A percentile compares a stretch with the other conserved stretches of the same genome.
Conservation (phyloP, 306 rosid genomes). For the Quercus dentata region DNA sequence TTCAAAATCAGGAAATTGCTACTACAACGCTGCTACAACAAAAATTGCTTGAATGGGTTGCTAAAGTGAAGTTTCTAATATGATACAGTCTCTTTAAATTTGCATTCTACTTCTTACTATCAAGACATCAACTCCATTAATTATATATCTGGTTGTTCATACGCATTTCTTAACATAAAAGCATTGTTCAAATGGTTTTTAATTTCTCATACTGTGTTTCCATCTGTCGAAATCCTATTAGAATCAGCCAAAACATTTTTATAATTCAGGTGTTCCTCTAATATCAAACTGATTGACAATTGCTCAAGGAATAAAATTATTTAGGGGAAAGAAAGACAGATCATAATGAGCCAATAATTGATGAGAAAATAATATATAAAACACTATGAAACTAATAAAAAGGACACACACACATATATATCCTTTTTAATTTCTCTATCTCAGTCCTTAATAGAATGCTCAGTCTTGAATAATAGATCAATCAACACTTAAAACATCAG, state of each 20-base stretch:
- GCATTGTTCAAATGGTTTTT: neutral
- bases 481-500: too few species aligned
- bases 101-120: neutral
- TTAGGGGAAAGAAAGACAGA: neutral
- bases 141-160: neutral
- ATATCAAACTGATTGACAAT: neutral
- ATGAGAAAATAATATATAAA: neutral
- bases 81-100: neutral
- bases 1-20: neutral
- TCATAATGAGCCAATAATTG: neutral
- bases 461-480: neutral
- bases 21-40: neutral
- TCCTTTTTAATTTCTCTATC: neutral
- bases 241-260: neutral
- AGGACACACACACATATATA: too few species aligned
- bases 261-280: neutral
- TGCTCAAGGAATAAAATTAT: neutral
- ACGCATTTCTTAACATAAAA: neutral
- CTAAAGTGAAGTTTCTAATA: neutral
- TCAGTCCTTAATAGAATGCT: neutral
- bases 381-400: neutral
- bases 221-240: neutral
- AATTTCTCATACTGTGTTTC: neutral
- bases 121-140: neutral
- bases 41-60: neutral